A percentile compares a stretch with the other conserved stretches of the same genome.
Conservation (phyloP, 2,329 filamentous ascomycete genomes). For the Fusarium poae region DNA sequence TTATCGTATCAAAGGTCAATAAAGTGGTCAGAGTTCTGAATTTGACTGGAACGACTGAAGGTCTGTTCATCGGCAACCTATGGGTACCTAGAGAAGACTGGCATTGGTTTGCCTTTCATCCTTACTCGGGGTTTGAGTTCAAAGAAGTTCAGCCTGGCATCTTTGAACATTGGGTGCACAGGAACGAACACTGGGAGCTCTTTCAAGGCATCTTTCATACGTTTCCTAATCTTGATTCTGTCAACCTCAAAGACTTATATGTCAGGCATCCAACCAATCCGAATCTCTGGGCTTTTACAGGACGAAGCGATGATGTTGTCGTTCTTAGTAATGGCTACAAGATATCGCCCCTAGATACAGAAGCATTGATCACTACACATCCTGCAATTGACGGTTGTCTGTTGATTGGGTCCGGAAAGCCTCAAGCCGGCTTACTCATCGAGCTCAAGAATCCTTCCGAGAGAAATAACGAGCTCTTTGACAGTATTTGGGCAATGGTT, state of each 20-base stretch:
- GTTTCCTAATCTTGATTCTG: slow-evolving; percentile 45
- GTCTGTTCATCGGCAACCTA: slow-evolving; percentile 53
- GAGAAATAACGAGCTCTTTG: slow-evolving; percentile 5
- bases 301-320: slow-evolving; percentile 50
- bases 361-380: slow-evolving; percentile 47
- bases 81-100: slow-evolving; percentile 48
- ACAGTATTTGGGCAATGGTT: slow-evolving; percentile 4
- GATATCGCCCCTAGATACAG: slow-evolving; percentile 50
- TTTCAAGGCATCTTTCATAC: slow-evolving; percentile 51
- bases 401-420: slow-evolving; percentile 12
- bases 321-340: slow-evolving; percentile 53
- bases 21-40: slow-evolving; percentile 52
- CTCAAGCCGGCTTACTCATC: slow-evolving; percentile 4
- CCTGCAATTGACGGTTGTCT: slow-evolving; percentile 48
- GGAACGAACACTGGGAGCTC: slow-evolving; percentile 45
- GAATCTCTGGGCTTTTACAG: slow-evolving; percentile 50
- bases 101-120: slow-evolving; percentile 53
- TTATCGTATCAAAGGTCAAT: slow-evolving; percentile 50
- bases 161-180: slow-evolving; percentile 53
- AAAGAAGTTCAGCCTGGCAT: slow-evolving; percentile 49
- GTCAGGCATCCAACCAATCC: slow-evolving; percentile 47
- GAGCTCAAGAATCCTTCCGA: background rate
- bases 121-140: slow-evolving; percentile 54
- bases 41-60: slow-evolving; percentile 53
- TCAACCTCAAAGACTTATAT: slow-evolving; percentile 53